Evolutionary conservation across 2,329 filamentous ascomycete genomes (phyloP).

Genomic region (Bimuria novae-zelandiae): DNA sequence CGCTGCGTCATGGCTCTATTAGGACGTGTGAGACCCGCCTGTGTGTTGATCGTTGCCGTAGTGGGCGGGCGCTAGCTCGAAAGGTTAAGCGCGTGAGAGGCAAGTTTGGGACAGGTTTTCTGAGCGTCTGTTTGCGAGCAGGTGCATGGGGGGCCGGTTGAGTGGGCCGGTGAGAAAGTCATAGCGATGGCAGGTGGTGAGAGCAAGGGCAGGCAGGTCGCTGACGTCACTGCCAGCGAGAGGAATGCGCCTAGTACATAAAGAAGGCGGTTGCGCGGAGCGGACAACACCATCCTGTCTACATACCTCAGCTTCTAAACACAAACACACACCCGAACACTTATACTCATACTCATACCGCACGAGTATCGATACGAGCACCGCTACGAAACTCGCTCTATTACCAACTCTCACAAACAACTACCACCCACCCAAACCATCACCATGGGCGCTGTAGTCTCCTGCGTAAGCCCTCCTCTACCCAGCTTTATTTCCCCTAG

Average conservation of each 20-base stretch:
- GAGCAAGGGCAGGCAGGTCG: not conserved
- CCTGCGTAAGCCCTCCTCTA: constrained; percentile 68
- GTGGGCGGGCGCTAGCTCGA: not conserved
- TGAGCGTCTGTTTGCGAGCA: constrained; percentile 13
- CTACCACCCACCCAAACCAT: constrained; percentile 13
- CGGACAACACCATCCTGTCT: not conserved
- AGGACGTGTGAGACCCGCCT: constrained; percentile 5
- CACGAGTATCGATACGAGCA: not conserved
- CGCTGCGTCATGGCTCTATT: constrained; percentile 16
- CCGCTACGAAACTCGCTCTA: not conserved
- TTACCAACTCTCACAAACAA: not conserved
- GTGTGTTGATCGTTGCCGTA: not conserved
- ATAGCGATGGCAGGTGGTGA: no score
- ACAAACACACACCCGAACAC: not conserved
- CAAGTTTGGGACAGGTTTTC: no score
- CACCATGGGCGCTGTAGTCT: constrained; percentile 81
- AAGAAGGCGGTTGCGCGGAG: not conserved
- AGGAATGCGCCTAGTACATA: constrained; percentile 2
- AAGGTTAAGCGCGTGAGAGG: not conserved
- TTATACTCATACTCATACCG: no score
- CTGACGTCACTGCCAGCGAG: constrained; percentile 6
- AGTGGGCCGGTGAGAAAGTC: no score
- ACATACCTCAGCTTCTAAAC: not conserved
- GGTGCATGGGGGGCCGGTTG: no score
- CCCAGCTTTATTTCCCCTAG: not conserved